These are phyloP conservation scores for Ziziphus jujuba DNA, from an alignment of 306 rosid species.

Conservation along the genomic window DNA sequence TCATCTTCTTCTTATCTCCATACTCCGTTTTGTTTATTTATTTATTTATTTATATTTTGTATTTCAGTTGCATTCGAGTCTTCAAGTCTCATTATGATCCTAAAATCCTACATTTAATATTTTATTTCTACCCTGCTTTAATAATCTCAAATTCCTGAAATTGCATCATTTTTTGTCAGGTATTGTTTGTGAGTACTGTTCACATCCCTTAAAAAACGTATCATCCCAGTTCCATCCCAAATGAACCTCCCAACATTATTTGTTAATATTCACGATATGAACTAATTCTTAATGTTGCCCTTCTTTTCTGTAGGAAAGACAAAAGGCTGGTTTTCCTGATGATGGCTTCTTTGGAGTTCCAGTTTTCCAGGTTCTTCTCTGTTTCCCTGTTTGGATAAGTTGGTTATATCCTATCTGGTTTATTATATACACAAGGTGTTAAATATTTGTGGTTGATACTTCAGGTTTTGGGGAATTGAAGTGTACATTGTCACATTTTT, in stretches of 20 bases:
- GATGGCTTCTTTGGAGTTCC: conserved; percentile 77
- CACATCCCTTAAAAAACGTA: not conserved
- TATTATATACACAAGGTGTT: not conserved
- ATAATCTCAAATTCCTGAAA: not conserved
- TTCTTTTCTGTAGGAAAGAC: conserved; percentile 57
- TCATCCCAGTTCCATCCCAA: not conserved
- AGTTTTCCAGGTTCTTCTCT: conserved; percentile 82
- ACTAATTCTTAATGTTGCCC: conserved; percentile 15
- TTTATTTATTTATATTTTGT: not conserved
- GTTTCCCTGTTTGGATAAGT: conserved; percentile 12
- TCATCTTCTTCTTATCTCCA: not conserved
- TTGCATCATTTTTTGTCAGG: not conserved
- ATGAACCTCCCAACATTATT: not conserved
- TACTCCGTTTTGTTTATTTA: not conserved
- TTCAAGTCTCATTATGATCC: not conserved
- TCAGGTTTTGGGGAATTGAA: too few species aligned
- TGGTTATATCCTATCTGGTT: conserved; percentile 1
- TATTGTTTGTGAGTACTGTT: not conserved
- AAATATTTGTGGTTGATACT: too few species aligned
- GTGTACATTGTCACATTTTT: too few species aligned
- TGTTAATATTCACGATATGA: not conserved
- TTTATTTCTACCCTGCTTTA: not conserved
- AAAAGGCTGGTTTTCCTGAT: conserved; percentile 60
- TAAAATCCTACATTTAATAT: not conserved
- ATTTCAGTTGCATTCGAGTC: not conserved